Evolutionary conservation across 2,329 filamentous ascomycete species (phyloP), one percentile per base, ranked within the genome.

Genomic region (Penicillium sp.): DNA sequence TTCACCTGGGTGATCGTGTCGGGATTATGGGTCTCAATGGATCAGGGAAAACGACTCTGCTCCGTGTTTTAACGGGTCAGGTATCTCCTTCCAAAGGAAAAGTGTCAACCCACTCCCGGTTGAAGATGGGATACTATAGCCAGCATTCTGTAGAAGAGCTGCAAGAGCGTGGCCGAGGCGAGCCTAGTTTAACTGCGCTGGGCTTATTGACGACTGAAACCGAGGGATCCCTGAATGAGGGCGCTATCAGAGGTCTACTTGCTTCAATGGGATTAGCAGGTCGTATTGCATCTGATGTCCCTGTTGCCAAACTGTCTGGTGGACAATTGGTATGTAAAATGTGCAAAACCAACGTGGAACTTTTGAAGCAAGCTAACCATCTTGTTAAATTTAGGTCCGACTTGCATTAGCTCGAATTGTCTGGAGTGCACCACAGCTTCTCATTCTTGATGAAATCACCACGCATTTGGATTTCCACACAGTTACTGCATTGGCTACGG

Each of bases 401-500:
- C 69, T 84, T 3, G 85, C 87, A 57, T 76, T 93, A 47, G 88
- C 88, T 1, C 81, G 84, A 45, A 73, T 91, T n/a, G 75, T 93
- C 35, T 87, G 86, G 80, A 77, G 76, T 38, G 78, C 82, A 4
- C 89, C 89, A 19, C 89, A 92, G 61, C 82, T 89, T 54, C 79
- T 93, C 2, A 80, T 93, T 6, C 80, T 93, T 8, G 90, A 93
- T 68, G 91, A 91, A 70, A 87, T 91, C 25, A 94, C 90, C 7
- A 93, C 90, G 1, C 91, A 96, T 76, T 79, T 95, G 38, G 91
- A 95, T 69, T 89, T 88, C 59, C 85, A 94, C 73, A 93, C 88
- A 0, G 89, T 93, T 25, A 82, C 84, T 8, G 89, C 88, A 2
- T 73, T 95, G 52, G 80, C 88, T 0, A 79, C 83, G 25, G 88